Evolutionary conservation across 176 grass and related monocot genomes (phyloP), one percentile per base, ranked within the genome.

Genomic region (Raddia guianensis): DNA sequence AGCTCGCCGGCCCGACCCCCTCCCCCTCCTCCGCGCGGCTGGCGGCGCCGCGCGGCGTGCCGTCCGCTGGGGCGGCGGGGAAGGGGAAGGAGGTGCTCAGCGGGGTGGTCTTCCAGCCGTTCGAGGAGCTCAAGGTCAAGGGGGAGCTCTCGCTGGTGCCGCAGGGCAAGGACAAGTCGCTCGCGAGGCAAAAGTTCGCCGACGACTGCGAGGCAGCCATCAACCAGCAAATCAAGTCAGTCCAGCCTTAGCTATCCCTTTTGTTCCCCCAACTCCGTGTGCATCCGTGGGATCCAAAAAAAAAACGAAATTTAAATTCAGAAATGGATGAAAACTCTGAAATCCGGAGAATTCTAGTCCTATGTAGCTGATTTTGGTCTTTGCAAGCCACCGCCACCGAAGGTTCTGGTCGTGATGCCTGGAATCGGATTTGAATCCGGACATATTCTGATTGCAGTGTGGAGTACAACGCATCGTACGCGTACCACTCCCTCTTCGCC

Each of bases 221-320:
- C 79, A 98, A 94, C 80, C 77, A 89, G 68, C 95, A 94, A 90
- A 98, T 98, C 87, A 98, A 94, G 93, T 96, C 12, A 7, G 69
- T 75, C 27, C 27, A 27, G 27, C 1, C 27, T 27, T 27, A 1
- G 27, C 27, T 1, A 27, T 27, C 27, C 59, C 11, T 45, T 45
- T 40, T 66, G 13, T 49, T 27, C 27, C 37, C 37, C 4, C 0
- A 5, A 40, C 37, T 40, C 45, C 27, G 6, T 51, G 0, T 12
- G 10, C 0, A 40, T 40, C 37, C 37, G 2, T 5, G 2, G 37
- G 16, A 74, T 35, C 9, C 6, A 16, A 12, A 4, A 15, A 12
- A 8, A 5, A 27, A 27, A n/a, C 19, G 8, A 33, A 19, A 8
- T 57, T 68, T 16, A 12, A n/a, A 9, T 75, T 42, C 16, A 16